Base-by-base conservation (phyloP, 1,284 basidiomycete genomes). In the Heterobasidion occidentale region DNA sequence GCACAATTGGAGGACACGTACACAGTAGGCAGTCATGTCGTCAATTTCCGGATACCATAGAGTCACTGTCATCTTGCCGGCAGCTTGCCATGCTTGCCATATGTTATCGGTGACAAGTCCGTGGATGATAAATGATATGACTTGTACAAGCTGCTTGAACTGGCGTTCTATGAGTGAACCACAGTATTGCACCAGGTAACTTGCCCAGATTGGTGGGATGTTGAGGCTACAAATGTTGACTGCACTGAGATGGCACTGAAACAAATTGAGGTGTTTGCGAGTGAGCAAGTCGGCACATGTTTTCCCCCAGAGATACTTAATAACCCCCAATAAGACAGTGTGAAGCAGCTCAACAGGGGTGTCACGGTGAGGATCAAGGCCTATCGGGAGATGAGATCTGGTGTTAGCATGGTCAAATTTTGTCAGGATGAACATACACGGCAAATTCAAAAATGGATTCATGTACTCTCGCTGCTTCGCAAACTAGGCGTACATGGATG, bases 151-250 rank as follows among this genome's bases (percentile, higher is more conserved):
- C 0, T 62, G 64, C 58, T 76, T 75, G 57, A 77, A 72, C 34
- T 77, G 74, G 36, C 68, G 68, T 9, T 75, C 74, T 51, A 76
- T 70, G 0, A 78, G 62, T 9, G 64, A 66, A 36, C 72, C 72
- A 7, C 61, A 61, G 58, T 75, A 74, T 52, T 75, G 70, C 44
- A 71, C 62, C 15, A 77, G 68, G 58, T 72, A 74, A 3, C 53
- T 35, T 5, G 66, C 65, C 7, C 61, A 64, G 8, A 72, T 59
- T 5, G 66, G 53, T 14, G 64, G 61, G 27, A 70, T 63, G 1
- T 58, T 62, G 0, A 76, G 63, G 6, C 71, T 73, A 49, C 66
- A 60, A 3, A 65, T 64, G 3, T 67, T 55, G 0, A 70, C 64
- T 1, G 63, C 60, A 35, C 67, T 59, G 0, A 74, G 63, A 0